Evolutionary conservation across 345 rosid genomes (phyloP).

Genomic region (Trapa incisa): DNA sequence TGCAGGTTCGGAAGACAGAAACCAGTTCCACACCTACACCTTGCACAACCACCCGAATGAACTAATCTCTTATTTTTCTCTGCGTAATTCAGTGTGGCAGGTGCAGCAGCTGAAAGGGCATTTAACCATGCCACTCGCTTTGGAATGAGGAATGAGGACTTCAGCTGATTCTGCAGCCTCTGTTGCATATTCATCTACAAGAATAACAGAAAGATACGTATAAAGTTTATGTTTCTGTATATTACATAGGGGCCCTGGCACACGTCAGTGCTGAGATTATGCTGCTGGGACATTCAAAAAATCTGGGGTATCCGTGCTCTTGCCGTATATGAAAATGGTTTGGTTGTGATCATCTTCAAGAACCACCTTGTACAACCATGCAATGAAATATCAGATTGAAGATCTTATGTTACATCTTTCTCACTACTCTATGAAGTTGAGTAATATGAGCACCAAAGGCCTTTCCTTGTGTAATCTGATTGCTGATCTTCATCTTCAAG

Average conservation of each 20-base stretch:
- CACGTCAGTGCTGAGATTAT: background rate
- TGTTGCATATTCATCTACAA: background rate
- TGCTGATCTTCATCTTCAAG: too few species aligned
- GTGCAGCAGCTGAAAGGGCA: background rate
- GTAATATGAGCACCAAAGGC: background rate
- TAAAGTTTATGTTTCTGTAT: background rate
- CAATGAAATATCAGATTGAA: background rate
- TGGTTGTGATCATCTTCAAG: background rate
- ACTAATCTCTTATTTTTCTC: background rate
- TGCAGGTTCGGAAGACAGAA: constrained; percentile 58
- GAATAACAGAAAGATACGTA: background rate
- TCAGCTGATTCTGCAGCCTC: background rate
- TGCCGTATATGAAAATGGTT: background rate
- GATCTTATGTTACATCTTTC: background rate
- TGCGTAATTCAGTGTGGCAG: background rate
- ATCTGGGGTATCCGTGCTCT: background rate
- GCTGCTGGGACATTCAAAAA: background rate
- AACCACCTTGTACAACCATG: background rate
- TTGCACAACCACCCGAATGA: constrained; percentile 47
- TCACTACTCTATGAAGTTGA: background rate
- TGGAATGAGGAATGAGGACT: background rate
- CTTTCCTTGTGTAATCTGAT: background rate
- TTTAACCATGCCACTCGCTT: background rate
- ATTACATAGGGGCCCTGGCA: background rate
- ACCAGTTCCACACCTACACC: constrained; percentile 44